phyloP scores from a whole-genome alignment of 1,284 basidiomycete species.

The Austroboletus novae-zelandiae region DNA sequence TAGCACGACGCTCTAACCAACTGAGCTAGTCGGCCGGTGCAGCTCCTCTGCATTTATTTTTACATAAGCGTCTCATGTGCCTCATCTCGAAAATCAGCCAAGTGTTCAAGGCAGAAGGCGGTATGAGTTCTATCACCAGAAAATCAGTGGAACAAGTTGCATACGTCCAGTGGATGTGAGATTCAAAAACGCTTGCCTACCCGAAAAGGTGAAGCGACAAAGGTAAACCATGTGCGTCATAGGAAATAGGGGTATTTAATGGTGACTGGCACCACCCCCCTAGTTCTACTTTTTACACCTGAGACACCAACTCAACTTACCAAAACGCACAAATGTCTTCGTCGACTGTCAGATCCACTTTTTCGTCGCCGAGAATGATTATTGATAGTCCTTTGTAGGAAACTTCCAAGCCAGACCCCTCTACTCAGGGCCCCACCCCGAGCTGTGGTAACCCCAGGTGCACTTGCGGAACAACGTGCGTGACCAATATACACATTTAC shows the following conservation, averaged over 20 bases:
- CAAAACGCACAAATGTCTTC: slow-evolving; percentile 9
- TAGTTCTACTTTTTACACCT: too few relatives aligned
- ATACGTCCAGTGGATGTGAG: too few relatives aligned
- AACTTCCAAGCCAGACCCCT: slow-evolving; percentile 4
- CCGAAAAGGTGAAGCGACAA: background rate
- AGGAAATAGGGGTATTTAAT: background rate
- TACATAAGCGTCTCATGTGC: background rate
- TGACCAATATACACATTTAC: background rate
- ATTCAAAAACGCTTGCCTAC: too few relatives aligned
- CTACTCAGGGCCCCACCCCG: slow-evolving; percentile 6
- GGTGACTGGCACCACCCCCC: too few relatives aligned
- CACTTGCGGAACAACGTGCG: slow-evolving; percentile 17
- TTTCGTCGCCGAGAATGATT: background rate
- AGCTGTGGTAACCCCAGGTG: slow-evolving; percentile 21
- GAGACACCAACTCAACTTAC: background rate
- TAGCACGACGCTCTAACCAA: background rate
- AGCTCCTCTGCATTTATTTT: background rate
- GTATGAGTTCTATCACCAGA: too few relatives aligned
- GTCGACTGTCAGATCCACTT: slow-evolving; percentile 2
- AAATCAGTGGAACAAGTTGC: too few relatives aligned
- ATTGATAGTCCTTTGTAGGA: slow-evolving; percentile 2
- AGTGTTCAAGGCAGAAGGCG: too few relatives aligned
- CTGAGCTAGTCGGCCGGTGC: background rate
- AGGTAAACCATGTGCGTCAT: background rate
- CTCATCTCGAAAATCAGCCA: background rate